These are phyloP conservation scores for Claviceps monticola DNA, from an alignment of 2,329 filamentous ascomycete species.

Conservation along the genomic window DNA sequence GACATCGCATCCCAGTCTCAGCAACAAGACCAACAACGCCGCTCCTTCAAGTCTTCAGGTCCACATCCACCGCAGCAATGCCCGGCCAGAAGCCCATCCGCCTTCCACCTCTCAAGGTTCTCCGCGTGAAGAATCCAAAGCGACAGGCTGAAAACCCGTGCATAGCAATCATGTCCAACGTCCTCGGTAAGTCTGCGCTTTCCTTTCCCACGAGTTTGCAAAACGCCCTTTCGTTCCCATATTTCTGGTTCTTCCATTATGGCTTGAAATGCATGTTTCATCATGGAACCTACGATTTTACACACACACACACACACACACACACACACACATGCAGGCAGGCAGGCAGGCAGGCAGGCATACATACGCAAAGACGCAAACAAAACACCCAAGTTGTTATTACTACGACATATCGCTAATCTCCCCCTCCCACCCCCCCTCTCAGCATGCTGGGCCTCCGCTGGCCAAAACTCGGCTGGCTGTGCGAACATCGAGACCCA, in stretches of 20 bases:
- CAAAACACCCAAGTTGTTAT: background rate
- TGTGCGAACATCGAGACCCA: slow-evolving; percentile 46
- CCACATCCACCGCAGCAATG: slow-evolving; percentile 19
- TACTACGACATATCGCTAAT: background rate
- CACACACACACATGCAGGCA: no score
- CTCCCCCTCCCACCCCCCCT: background rate
- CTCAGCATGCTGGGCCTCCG: slow-evolving; percentile 71
- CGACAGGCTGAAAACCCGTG: slow-evolving; percentile 37
- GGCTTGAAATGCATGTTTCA: no score
- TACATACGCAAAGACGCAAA: background rate
- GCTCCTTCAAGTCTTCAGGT: background rate
- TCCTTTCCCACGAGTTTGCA: no score
- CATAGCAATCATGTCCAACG: slow-evolving; percentile 41
- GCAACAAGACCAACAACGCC: background rate
- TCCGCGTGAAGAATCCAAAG: slow-evolving; percentile 42
- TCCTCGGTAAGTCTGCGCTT: slow-evolving; percentile 30
- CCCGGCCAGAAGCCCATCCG: slow-evolving; percentile 37
- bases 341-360: no score
- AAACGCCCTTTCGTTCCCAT: no score
- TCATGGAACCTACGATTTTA: no score
- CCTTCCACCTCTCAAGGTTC: slow-evolving; percentile 40
- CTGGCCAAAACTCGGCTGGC: slow-evolving; percentile 50
- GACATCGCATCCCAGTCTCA: background rate
- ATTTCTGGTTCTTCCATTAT: no score
- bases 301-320: no score